These are phyloP conservation scores for Jacaranda mimosifolia DNA, from an alignment of 257 asterid genomes.

Conservation along the genomic window DNA sequence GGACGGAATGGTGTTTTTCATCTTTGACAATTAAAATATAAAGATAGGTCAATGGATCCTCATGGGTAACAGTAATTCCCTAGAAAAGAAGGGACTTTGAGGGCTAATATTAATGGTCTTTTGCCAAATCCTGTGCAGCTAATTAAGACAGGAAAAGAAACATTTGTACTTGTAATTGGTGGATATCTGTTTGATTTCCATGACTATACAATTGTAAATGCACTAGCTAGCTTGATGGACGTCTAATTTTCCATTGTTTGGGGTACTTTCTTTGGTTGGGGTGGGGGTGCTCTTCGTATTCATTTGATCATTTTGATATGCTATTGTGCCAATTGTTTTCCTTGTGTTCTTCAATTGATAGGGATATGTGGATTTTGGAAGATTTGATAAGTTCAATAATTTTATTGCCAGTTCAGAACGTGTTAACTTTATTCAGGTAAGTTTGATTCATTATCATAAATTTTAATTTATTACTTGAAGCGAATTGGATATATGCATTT, in stretches of 20 bases:
- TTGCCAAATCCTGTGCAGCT: neutral
- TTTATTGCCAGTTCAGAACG: conserved; percentile 74
- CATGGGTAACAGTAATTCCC: neutral
- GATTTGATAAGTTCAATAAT: conserved; percentile 75
- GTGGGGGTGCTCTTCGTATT: neutral
- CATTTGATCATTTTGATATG: conserved; percentile 30
- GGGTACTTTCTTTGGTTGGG: conserved; percentile 4
- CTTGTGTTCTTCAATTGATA: conserved; percentile 44
- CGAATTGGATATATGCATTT: conserved; percentile 17
- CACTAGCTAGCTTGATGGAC: conserved; percentile 19
- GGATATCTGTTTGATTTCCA: conserved; percentile 32
- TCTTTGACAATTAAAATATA: neutral
- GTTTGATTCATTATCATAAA: conserved; percentile 27
- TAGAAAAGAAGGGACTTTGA: neutral
- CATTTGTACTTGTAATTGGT: neutral
- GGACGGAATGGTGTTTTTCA: neutral
- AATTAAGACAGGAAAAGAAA: neutral
- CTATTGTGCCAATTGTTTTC: conserved; percentile 33
- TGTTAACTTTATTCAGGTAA: conserved; percentile 80
- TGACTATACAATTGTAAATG: neutral
- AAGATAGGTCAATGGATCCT: neutral
- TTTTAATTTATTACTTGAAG: conserved; percentile 20
- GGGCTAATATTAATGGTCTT: conserved; percentile 2
- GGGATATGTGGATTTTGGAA: conserved; percentile 96
- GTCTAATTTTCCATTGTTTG: conserved; percentile 4